phyloP scores from a whole-genome alignment of 2,329 filamentous ascomycete genomes.

The Ramichloridium luteum region DNA sequence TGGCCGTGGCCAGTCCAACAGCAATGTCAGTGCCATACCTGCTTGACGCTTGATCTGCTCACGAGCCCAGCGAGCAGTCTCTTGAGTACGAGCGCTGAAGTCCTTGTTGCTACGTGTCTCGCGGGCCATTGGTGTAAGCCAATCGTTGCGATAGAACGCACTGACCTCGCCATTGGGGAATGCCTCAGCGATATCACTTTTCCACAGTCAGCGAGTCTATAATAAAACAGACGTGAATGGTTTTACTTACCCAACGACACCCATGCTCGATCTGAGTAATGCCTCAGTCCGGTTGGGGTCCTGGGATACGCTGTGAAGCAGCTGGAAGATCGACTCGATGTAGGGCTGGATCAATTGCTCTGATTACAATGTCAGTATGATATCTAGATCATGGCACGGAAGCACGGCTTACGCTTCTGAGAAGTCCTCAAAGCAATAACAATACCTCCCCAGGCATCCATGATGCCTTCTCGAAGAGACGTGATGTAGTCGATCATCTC shows the following conservation, averaged over 20 bases:
- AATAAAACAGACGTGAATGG: slow-evolving; percentile 3
- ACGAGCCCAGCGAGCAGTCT: slow-evolving; percentile 92
- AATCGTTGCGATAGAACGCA: slow-evolving; percentile 77
- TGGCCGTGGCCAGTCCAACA: too few relatives aligned
- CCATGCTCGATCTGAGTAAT: slow-evolving; percentile 87
- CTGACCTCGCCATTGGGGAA: slow-evolving; percentile 84
- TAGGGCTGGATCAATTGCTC: slow-evolving; percentile 62
- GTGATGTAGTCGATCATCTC: slow-evolving; percentile 97
- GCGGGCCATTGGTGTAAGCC: slow-evolving; percentile 80
- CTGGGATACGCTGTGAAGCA: slow-evolving; percentile 66
- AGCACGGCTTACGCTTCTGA: slow-evolving; percentile 51
- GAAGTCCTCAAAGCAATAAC: slow-evolving; percentile 85
- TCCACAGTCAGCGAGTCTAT: slow-evolving; percentile 28
- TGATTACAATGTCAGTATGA: slow-evolving; percentile 29
- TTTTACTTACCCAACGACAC: slow-evolving; percentile 73
- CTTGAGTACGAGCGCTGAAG: slow-evolving; percentile 70
- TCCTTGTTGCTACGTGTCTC: slow-evolving; percentile 85
- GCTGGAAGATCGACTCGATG: slow-evolving; percentile 73
- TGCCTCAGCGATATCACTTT: slow-evolving; percentile 80
- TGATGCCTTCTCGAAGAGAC: slow-evolving; percentile 89
- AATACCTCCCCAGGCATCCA: slow-evolving; percentile 97
- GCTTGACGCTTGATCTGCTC: slow-evolving; percentile 91
- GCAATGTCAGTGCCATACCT: slow-evolving; percentile 20
- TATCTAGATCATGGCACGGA: not conserved
- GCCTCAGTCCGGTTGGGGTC: slow-evolving; percentile 85